phyloP scores from a whole-genome alignment of 306 rosid genomes.

The Prunus fruticosa region DNA sequence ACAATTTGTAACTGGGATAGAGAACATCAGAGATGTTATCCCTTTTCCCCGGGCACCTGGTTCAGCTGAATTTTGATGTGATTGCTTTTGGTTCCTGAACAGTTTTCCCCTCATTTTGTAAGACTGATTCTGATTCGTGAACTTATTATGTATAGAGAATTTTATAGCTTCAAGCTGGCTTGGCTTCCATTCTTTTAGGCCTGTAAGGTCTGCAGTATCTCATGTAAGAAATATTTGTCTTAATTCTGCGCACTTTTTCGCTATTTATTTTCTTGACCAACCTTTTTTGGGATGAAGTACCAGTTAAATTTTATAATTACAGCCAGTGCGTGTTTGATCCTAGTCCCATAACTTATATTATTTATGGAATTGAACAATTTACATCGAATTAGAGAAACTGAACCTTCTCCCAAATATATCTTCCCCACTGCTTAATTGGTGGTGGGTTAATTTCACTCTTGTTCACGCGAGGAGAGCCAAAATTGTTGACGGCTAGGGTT shows the following conservation, averaged over 20 bases:
- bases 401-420: no score
- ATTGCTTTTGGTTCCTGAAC: not conserved
- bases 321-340: no score
- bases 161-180: not conserved
- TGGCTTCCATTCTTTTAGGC: not conserved
- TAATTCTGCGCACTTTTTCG: no score
- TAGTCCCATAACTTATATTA: no score
- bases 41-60: slow-evolving; percentile 95
- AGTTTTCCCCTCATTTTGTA: not conserved
- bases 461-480: no score
- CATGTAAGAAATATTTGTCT: not conserved
- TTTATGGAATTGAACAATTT: not conserved
- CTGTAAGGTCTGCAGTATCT: not conserved
- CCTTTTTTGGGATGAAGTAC: not conserved
- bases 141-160: not conserved
- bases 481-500: no score
- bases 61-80: slow-evolving; percentile 65
- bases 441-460: no score
- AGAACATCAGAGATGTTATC: slow-evolving; percentile 80
- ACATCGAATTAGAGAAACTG: no score
- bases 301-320: not conserved
- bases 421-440: no score
- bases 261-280: no score
- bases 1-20: slow-evolving; percentile 92
- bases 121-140: not conserved